Evolutionary conservation across 2,329 filamentous ascomycete genomes (phyloP).

Genomic region (Fusarium sp.): DNA sequence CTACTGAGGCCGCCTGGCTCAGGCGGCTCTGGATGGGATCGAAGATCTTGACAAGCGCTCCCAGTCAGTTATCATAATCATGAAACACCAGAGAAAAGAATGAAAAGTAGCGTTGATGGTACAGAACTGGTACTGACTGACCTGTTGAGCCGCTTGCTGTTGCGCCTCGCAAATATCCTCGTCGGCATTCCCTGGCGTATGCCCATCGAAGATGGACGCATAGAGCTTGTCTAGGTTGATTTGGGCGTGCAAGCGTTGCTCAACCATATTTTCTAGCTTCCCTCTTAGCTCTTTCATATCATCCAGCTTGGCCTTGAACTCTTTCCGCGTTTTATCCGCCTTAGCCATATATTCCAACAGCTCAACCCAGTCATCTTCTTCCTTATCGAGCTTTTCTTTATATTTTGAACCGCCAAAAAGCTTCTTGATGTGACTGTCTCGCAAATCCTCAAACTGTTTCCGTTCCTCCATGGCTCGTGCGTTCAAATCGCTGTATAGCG

Average conservation of each 20-base stretch:
- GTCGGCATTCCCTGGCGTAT: not conserved
- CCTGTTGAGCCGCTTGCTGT: not conserved
- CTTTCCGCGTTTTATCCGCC: not conserved
- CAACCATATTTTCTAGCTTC: not conserved
- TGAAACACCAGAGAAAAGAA: not conserved
- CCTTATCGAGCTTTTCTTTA: not conserved
- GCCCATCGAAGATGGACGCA: not conserved
- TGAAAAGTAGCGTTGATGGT: accelerated
- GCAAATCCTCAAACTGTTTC: not conserved
- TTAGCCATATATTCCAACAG: not conserved
- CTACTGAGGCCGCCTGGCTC: not conserved
- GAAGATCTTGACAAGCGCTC: not conserved
- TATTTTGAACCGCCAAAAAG: not conserved
- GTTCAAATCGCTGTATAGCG: not conserved
- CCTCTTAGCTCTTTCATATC: not conserved
- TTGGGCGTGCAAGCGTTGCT: not conserved
- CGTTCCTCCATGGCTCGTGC: not conserved
- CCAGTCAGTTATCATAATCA: not conserved
- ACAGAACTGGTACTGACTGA: too few relatives aligned
- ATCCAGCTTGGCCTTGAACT: not conserved
- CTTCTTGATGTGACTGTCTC: not conserved
- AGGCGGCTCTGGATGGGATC: not conserved
- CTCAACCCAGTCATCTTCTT: not conserved
- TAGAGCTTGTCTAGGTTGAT: not conserved
- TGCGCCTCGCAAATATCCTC: not conserved